Conservation (phyloP, 306 rosid species). For the Begonia peltatifolia region DNA sequence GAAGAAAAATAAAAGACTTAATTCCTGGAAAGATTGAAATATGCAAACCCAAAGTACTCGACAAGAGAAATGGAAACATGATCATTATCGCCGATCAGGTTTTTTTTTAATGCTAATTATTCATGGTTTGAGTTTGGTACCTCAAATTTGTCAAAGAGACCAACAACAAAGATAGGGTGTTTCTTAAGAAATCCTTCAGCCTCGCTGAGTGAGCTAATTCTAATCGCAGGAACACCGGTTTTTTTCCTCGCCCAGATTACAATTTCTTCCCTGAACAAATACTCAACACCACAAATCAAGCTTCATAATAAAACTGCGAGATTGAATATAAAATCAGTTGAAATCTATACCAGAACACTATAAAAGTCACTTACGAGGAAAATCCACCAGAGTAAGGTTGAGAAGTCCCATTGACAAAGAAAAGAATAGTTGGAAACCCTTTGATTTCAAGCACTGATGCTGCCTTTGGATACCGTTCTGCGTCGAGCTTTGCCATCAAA, state of each 20-base stretch:
- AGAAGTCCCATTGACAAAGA: constrained; percentile 80
- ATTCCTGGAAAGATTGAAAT: too few relatives aligned
- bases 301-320: not conserved
- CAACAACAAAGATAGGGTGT: constrained; percentile 46
- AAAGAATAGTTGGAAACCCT: constrained; percentile 79
- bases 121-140: constrained; percentile 15
- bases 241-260: constrained; percentile 76
- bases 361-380: constrained; percentile 41
- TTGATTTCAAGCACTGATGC: constrained; percentile 67
- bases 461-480: constrained; percentile 58
- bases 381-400: constrained; percentile 77
- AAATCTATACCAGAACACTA: not conserved
- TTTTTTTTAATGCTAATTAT: too few relatives aligned
- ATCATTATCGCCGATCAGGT: too few relatives aligned
- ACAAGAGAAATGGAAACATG: too few relatives aligned
- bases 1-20: too few relatives aligned
- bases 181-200: constrained; percentile 51
- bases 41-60: too few relatives aligned
- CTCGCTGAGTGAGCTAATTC: constrained; percentile 32
- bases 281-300: constrained; percentile 3
- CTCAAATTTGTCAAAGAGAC: constrained; percentile 55
- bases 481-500: constrained; percentile 83
- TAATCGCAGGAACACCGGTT: constrained; percentile 55
- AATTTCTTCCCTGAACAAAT: constrained; percentile 66
- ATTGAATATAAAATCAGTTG: constrained; percentile 1